Evolutionary conservation across 768 basidiomycete genomes (phyloP).

Genomic region (Ephemerocybe angulata): DNA sequence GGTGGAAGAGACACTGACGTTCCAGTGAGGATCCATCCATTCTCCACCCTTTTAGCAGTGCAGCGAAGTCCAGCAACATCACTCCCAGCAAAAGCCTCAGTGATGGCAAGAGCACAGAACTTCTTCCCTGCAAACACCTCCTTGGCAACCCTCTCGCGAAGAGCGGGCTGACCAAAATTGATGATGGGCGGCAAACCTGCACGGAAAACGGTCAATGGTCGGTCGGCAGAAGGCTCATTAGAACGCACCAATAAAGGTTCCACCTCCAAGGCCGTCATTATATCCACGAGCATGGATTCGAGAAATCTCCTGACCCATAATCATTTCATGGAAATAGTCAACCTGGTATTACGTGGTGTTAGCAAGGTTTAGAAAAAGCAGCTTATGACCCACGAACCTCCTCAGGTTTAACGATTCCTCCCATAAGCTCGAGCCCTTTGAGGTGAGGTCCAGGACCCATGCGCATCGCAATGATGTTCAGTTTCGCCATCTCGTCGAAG

Average conservation of each 20-base stretch:
- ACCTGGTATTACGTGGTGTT: constrained; percentile 48
- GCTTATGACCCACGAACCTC: constrained; percentile 39
- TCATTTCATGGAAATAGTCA: constrained; percentile 82
- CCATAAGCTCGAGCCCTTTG: constrained; percentile 62
- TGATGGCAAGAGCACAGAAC: constrained; percentile 81
- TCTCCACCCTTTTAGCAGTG: constrained; percentile 69
- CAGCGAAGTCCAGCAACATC: constrained; percentile 77
- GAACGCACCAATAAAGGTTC: background rate
- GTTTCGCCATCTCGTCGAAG: constrained; percentile 70
- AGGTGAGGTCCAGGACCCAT: constrained; percentile 92
- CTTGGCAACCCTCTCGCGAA: constrained; percentile 51
- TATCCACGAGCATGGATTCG: constrained; percentile 74
- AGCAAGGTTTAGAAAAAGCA: background rate
- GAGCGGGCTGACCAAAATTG: constrained; percentile 68
- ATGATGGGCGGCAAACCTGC: constrained; percentile 84
- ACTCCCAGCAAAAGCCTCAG: constrained; percentile 84
- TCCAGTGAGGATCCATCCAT: constrained; percentile 83
- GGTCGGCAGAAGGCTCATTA: no score
- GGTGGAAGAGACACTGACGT: constrained; percentile 26
- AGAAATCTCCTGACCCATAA: constrained; percentile 56
- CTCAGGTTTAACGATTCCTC: constrained; percentile 77
- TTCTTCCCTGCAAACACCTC: constrained; percentile 71
- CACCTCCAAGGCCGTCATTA: background rate
- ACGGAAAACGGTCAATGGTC: constrained; percentile 70
- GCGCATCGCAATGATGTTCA: constrained; percentile 88